phyloP scores from a whole-genome alignment of 1,139 yeast species.

The Diutina catenulata region DNA sequence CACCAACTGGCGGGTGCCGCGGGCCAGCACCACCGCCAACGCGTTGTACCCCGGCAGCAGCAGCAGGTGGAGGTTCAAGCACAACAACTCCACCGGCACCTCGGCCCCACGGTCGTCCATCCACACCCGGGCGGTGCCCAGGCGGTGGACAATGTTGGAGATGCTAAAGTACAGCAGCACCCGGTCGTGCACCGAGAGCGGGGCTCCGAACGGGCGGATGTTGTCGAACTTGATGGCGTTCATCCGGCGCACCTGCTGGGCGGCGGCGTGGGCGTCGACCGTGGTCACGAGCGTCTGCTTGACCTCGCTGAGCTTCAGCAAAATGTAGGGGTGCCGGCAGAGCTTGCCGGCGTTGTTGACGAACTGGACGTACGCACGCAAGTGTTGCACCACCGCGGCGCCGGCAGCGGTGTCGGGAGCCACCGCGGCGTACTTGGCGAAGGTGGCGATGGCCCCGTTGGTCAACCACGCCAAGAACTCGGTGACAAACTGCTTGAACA shows the following conservation, averaged over 20 bases:
- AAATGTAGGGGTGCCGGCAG: neutral
- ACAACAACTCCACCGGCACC: conserved; percentile 3
- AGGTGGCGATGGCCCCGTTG: neutral
- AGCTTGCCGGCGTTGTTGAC: neutral
- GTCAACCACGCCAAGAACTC: neutral
- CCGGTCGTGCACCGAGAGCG: neutral
- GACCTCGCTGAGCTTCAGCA: neutral
- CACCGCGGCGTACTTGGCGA: neutral
- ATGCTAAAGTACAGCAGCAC: conserved; percentile 5
- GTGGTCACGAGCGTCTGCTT: neutral
- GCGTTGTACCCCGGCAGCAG: neutral
- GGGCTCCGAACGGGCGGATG: conserved; percentile 1
- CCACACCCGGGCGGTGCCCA: conserved; percentile 2
- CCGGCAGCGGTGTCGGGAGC: no score
- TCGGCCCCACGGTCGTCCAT: neutral
- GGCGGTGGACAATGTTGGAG: conserved; percentile 1
- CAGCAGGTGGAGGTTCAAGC: neutral
- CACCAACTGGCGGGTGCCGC: neutral
- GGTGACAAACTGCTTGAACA: neutral
- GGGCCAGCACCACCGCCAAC: neutral
- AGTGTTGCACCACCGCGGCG: neutral
- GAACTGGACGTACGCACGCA: neutral
- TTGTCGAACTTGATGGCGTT: neutral
- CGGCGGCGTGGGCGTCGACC: neutral
- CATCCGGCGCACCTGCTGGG: neutral